Evolutionary conservation across 1,284 basidiomycete species (phyloP).

Genomic region (Ustilago vetiveriae): DNA sequence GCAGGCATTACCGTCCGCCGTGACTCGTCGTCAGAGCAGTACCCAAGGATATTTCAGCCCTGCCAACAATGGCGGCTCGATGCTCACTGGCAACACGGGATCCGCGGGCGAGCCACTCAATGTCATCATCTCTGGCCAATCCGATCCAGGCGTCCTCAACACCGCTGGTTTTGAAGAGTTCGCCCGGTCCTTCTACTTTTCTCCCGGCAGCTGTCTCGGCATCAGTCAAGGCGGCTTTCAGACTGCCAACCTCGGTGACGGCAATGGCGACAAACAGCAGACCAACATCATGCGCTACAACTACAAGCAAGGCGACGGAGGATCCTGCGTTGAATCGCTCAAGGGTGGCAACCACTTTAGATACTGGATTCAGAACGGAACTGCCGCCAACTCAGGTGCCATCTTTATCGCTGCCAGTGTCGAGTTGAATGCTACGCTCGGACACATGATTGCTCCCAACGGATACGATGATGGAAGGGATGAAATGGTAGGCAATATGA

Average conservation of each 20-base stretch:
- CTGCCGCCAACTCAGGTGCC: constrained; percentile 52
- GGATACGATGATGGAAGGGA: constrained; percentile 64
- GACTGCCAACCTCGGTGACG: constrained; percentile 64
- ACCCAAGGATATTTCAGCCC: constrained; percentile 31
- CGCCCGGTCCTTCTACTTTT: constrained; percentile 49
- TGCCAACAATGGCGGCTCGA: constrained; percentile 32
- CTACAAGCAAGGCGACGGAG: constrained; percentile 50
- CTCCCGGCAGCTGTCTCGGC: constrained; percentile 53
- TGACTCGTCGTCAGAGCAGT: constrained; percentile 10
- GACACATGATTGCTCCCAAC: constrained; percentile 57
- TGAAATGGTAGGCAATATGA: constrained; percentile 58
- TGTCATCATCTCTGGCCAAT: constrained; percentile 59
- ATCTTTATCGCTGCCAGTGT: constrained; percentile 62
- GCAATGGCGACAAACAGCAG: constrained; percentile 52
- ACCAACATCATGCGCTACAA: constrained; percentile 58
- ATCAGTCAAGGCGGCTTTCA: constrained; percentile 61
- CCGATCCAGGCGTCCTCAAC: constrained; percentile 48
- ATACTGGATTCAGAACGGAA: constrained; percentile 62
- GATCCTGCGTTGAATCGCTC: constrained; percentile 55
- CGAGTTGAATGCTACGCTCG: constrained; percentile 43
- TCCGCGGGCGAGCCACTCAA: constrained; percentile 60
- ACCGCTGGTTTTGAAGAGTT: constrained; percentile 52
- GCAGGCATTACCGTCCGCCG: constrained; percentile 8
- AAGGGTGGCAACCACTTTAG: constrained; percentile 64
- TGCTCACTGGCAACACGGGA: constrained; percentile 32